These are phyloP conservation scores for Dissophora ornata DNA, from an alignment of 192 early-diverging fungal genomes.

Conservation along the genomic window DNA sequence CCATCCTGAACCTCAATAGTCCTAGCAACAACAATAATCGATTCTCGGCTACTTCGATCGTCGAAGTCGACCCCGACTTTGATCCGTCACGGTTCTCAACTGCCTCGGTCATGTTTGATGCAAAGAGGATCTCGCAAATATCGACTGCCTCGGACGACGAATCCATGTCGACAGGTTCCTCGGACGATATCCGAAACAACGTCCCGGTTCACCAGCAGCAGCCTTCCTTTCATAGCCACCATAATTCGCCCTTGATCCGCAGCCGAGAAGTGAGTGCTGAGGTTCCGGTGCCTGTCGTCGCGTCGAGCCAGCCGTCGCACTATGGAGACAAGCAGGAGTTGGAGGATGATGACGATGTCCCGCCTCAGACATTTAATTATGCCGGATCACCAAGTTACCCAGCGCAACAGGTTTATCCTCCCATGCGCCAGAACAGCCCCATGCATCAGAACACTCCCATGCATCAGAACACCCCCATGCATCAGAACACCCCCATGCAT, in stretches of 20 bases:
- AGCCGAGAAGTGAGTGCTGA: slow-evolving; percentile 1
- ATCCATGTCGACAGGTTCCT: slow-evolving; percentile 18
- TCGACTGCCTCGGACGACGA: slow-evolving; percentile 32
- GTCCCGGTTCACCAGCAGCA: slow-evolving; percentile 41
- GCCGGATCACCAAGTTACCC: not conserved
- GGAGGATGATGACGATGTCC: slow-evolving; percentile 34
- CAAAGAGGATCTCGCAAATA: slow-evolving; percentile 31
- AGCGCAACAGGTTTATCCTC: slow-evolving; percentile 15
- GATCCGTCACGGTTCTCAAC: slow-evolving; percentile 39
- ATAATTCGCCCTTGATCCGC: slow-evolving; percentile 15
- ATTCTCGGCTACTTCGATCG: slow-evolving; percentile 13
- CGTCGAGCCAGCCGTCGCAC: slow-evolving; percentile 6
- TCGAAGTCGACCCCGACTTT: slow-evolving; percentile 15
- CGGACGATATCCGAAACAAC: slow-evolving; percentile 32
- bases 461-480: slow-evolving; percentile 1
- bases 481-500: slow-evolving; percentile 10
- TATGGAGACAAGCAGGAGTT: slow-evolving; percentile 44
- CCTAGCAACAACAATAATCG: slow-evolving; percentile 17
- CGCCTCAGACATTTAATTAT: not conserved
- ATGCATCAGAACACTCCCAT: slow-evolving; percentile 2
- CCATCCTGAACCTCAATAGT: not conserved
- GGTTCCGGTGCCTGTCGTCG: not conserved
- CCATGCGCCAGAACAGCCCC: slow-evolving; percentile 1
- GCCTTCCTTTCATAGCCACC: slow-evolving; percentile 47
- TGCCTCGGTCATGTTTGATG: slow-evolving; percentile 46